Percentiles rank a stretch among this genome's conserved stretches.
Conservation (phyloP, 2,329 filamentous ascomycete genomes). For the Diplodia mutila region DNA sequence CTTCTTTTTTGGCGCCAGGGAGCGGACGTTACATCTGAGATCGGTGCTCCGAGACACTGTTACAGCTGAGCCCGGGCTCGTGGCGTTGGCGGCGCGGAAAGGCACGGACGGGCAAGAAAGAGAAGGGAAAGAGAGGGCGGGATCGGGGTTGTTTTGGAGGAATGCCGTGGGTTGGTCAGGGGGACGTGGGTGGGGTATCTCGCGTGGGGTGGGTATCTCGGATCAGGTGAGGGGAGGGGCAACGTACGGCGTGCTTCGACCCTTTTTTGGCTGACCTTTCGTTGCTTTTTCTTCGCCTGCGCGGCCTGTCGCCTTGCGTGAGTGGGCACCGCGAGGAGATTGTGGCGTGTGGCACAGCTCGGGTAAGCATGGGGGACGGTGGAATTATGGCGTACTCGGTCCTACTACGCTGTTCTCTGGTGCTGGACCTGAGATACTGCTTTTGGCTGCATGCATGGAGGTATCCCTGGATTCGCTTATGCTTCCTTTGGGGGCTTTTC, state of each 20-base stretch:
- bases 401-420: background rate
- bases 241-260: background rate
- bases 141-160: background rate
- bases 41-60: conserved; percentile 2
- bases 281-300: background rate
- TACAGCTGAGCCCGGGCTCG: background rate
- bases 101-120: conserved; percentile 7
- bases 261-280: background rate
- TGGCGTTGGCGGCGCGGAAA: background rate
- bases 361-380: background rate
- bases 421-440: background rate
- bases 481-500: background rate
- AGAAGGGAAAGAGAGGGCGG: background rate
- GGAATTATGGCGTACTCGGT: background rate
- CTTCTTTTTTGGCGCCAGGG: background rate
- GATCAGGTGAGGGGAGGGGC: conserved; percentile 3
- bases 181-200: background rate
- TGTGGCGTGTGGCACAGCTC: conserved; percentile 10
- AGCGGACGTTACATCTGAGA: background rate
- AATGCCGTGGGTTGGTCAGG: background rate
- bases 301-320: background rate
- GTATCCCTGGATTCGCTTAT: background rate
- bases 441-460: conserved; percentile 1
- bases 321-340: background rate
- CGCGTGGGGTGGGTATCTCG: background rate